These are phyloP conservation scores for Stagonosporopsis tanaceti DNA, from an alignment of 2,329 filamentous ascomycete species.

Conservation along the genomic window DNA sequence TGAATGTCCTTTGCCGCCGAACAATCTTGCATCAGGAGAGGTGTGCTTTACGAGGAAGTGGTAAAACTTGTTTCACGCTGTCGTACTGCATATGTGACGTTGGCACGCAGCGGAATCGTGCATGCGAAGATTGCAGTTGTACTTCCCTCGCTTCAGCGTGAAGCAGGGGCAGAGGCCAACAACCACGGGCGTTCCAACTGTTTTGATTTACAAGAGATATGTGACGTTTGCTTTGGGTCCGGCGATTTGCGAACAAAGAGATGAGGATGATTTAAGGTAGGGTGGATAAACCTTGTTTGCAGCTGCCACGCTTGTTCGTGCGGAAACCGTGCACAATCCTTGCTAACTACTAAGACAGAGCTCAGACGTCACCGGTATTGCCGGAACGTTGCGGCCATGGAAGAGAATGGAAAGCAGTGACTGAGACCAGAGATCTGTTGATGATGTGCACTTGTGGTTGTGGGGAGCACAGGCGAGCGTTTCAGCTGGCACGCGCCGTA, in stretches of 20 bases:
- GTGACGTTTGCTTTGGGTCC: not conserved
- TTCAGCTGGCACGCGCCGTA: conserved; percentile 16
- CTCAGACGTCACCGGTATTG: not conserved
- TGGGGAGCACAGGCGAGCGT: conserved; percentile 16
- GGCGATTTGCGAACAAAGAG: conserved; percentile 1
- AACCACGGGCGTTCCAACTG: not conserved
- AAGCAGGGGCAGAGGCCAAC: conserved; percentile 10
- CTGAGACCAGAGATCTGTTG: not conserved
- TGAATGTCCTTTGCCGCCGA: not conserved
- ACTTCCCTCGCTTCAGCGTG: conserved; percentile 18
- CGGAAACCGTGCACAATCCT: not conserved
- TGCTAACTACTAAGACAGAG: not conserved
- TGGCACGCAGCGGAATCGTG: conserved; percentile 7
- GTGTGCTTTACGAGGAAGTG: not conserved
- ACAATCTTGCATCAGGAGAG: conserved; percentile 1
- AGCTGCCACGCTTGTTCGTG: conserved; percentile 6
- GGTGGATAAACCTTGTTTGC: conserved; percentile 16
- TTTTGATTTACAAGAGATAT: not conserved
- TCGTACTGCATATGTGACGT: conserved; percentile 14
- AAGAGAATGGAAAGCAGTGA: not conserved
- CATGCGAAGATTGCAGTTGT: conserved; percentile 8
- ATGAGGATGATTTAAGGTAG: conserved; percentile 22
- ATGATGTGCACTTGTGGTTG: conserved; percentile 6
- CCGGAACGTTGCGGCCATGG: not conserved
- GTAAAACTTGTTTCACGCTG: conserved; percentile 11